Base-by-base conservation (phyloP, 805 yeast species). In the Clavispora santaluciae region DNA sequence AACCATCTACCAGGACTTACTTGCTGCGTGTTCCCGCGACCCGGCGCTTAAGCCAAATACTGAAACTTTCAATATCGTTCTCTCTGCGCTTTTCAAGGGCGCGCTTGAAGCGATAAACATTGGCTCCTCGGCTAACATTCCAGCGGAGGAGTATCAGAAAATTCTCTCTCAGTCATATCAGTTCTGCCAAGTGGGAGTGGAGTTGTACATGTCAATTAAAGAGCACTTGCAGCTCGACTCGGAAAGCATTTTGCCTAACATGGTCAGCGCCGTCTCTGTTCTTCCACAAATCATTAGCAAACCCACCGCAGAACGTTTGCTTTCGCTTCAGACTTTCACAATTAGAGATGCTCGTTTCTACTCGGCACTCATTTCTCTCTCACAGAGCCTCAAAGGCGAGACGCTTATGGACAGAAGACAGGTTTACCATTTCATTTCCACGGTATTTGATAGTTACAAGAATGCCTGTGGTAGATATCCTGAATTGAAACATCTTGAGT, bases 1-100 rank as follows among this genome's bases (percentile, higher is more conserved):
- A 47, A 81, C 78, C 16, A 79, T 82, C 25, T 84, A 84, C 55
- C 85, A 84, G 38, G 89, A 82, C 51, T 63, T 83, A 55, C 66
- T 84, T 28, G 54, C 42, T 4, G 54, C 44, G 2, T 46, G 48
- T 25, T 26, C 40, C 3, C 15, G 13, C 2, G 33, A 40, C 15
- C 39, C 38, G 17, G 22, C 39, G 2, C 68, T 71, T 48, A 80
- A 76, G 54, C 93, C 93, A 13, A 68, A 73, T 20, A 52, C 57
- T 31, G 65, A 64, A 15, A 81, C 86, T 6, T 83, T 77, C 57
- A 66, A 75, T 50, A 56, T 63, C 1, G 57, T 75, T 5, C 63
- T 84, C 35, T 60, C 63, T 17, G 71, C 75, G 22, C 64, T 84
- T 21, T 64, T 83, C 39, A 61, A 63, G 29, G 79, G 81, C 53